Base-by-base conservation (phyloP, 2,329 filamentous ascomycete genomes). In the Tricladium varicosporioides region DNA sequence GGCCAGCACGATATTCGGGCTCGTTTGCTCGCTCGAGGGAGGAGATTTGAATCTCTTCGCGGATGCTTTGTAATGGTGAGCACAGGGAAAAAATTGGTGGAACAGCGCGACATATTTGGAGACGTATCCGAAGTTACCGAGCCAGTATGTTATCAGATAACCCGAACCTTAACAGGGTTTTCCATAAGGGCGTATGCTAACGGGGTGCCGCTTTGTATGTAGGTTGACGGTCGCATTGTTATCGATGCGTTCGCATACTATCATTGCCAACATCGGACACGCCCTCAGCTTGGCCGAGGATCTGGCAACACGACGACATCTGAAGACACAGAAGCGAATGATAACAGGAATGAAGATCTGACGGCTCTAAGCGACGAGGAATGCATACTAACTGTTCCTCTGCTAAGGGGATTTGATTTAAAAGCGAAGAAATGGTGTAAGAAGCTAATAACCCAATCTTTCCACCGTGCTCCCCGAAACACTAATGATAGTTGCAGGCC, bases 301-400 rank as follows among this genome's bases (percentile, higher is more conserved):
- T 15, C n/a, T 27, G 51, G 40, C 15, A 31, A 19, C 22, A 27
- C 47, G 9, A 43, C 47, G n/a, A 31, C 5, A n/a, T 36, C 19
- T 19, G 22, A 32, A 27, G 18, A 48, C 13, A 18, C 9, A 14
- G 31, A 36, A 14, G 14, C 16, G 4, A 15, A 46, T 8, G 27
- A 40, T 33, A 15, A 14, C 14, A 40, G 46, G 36, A 9, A 46
- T 31, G 64, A 68, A 52, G 58, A 63, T 32, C 52, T 60, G 32
- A 36, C 51, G 13, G 32, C 56, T 5, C 60, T 78, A 18, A 70
- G 66, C 0, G 71, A 76, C 22, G 69, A 74, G 13, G 68, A 78
- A 51, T 69, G 72, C 1, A 63, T 79, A 10, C 64, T 78, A 48
- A 70, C 75, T 0, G 71, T 68, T 1, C 70, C 74, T 19, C 68